Evolutionary conservation across 192 early-diverging fungal species (phyloP), one percentile per base, ranked within the genome.

Genomic region (Rhizophagus prolifer): DNA sequence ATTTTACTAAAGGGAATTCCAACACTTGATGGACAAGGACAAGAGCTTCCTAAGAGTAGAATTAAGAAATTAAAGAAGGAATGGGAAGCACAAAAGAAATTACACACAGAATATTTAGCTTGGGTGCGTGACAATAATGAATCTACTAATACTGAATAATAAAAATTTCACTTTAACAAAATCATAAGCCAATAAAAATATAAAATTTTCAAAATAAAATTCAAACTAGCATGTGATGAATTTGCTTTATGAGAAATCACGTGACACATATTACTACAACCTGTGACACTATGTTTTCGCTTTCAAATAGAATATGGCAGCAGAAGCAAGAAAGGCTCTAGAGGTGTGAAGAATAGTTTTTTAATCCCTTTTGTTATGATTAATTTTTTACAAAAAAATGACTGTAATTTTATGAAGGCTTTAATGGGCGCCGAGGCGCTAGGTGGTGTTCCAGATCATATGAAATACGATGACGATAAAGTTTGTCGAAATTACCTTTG

Each of bases 21-120:
- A 7, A 93, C 93, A 58, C 91, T 92, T 61, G 93, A 96, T 76
- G 86, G 82, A 58, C 89, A 91, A 3, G 97, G 96, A 28, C 89
- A 91, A 68, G 93, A 94, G 73, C 81, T 99, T 30, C 78, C 95
- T 72, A 97, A 95, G 83, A 91, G 84, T 80, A 87, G 91, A 78
- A 77, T 87, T 63, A 98, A 98, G 89, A 96, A 95, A 84, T 83
- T 97, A 60, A 81, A 90, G 68, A 97, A 98, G 87, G 92, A 94
- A 81, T 91, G 88, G 78, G 91, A 93, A 19, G 86, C 82, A 9
- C 97, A 99, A 85, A 90, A 85, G 61, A 97, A 97, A 85, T 84
- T 99, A 31, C 95, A 99, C 78, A 85, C 88, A 61, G 91, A 96
- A 81, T 97, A 94, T 78, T 84, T 94, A 31, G 83, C 80, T 46